Evolutionary conservation across 345 rosid species (phyloP).

Genomic region (Euphorbia tirucalli): DNA sequence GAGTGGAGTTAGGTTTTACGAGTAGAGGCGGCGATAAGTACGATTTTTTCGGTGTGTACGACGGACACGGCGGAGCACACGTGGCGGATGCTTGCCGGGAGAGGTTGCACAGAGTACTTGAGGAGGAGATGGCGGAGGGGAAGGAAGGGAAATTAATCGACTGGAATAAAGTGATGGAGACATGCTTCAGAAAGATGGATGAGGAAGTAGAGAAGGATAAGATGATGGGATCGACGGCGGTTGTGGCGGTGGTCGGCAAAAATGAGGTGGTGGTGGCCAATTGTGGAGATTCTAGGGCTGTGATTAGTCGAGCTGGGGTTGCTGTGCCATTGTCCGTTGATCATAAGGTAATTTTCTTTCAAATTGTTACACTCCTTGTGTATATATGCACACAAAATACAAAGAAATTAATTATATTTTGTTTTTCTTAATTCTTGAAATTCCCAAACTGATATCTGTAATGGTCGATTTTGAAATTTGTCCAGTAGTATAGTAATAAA

Average conservation of each 20-base stretch:
- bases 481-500: too few relatives aligned
- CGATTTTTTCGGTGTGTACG: constrained; percentile 62
- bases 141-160: constrained; percentile 19
- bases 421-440: too few relatives aligned
- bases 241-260: constrained; percentile 43
- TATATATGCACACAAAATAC: too few relatives aligned
- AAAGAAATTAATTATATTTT: too few relatives aligned
- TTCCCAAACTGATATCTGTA: too few relatives aligned
- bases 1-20: constrained; percentile 43
- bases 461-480: too few relatives aligned
- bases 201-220: constrained; percentile 26
- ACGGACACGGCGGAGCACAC: constrained; percentile 65
- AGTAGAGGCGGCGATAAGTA: constrained; percentile 24
- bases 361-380: too few relatives aligned
- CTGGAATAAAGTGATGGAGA: constrained; percentile 55
- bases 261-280: constrained; percentile 42
- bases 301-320: constrained; percentile 32
- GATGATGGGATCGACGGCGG: constrained; percentile 48
- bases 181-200: constrained; percentile 50
- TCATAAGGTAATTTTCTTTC: constrained; percentile 33
- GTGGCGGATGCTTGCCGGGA: constrained; percentile 64
- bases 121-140: constrained; percentile 32
- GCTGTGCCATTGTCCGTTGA: constrained; percentile 44
- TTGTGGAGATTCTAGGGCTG: constrained; percentile 53
- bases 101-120: constrained; percentile 48